Percentiles rank a stretch among this genome's conserved stretches.
These are phyloP conservation scores for Debaryomyces castellii DNA, from an alignment of 805 yeast genomes.

Conservation along the genomic window DNA sequence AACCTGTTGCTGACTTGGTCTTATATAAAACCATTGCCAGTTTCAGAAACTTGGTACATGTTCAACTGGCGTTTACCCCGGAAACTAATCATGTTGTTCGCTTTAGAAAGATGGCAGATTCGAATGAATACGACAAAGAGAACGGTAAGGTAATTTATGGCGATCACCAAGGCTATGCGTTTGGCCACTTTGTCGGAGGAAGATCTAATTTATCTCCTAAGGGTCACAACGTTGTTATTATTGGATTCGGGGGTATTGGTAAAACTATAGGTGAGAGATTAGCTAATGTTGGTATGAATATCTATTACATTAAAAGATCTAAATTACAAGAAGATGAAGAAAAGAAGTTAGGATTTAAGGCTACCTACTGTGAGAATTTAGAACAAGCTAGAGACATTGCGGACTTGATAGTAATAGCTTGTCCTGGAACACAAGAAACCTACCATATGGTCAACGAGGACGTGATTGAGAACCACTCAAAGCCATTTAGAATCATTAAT, in stretches of 20 bases:
- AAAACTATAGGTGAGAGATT: constrained; percentile 59
- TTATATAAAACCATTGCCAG: constrained; percentile 56
- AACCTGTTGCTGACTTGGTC: constrained; percentile 74
- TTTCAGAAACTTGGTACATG: constrained; percentile 55
- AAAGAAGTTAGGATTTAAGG: constrained; percentile 42
- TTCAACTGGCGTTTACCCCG: constrained; percentile 41
- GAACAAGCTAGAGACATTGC: constrained; percentile 35
- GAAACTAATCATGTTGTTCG: constrained; percentile 42
- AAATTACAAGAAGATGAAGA: constrained; percentile 34
- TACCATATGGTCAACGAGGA: constrained; percentile 50
- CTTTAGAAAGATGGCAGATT: constrained; percentile 39
- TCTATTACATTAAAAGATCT: constrained; percentile 60
- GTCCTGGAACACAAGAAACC: constrained; percentile 66
- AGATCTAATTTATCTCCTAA: constrained; percentile 48
- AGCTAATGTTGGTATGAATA: constrained; percentile 58
- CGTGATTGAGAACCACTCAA: constrained; percentile 46
- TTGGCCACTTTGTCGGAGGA: constrained; percentile 49
- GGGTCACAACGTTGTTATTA: constrained; percentile 58
- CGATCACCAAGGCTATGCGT: constrained; percentile 23
- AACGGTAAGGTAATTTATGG: constrained; percentile 22
- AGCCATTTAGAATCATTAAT: constrained; percentile 64
- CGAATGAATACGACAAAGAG: constrained; percentile 30
- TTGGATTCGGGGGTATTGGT: constrained; percentile 80
- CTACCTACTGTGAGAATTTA: constrained; percentile 38
- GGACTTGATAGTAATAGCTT: constrained; percentile 63